These are phyloP conservation scores for Fusarium compactum DNA, from an alignment of 2,329 filamentous ascomycete genomes.

Conservation along the genomic window DNA sequence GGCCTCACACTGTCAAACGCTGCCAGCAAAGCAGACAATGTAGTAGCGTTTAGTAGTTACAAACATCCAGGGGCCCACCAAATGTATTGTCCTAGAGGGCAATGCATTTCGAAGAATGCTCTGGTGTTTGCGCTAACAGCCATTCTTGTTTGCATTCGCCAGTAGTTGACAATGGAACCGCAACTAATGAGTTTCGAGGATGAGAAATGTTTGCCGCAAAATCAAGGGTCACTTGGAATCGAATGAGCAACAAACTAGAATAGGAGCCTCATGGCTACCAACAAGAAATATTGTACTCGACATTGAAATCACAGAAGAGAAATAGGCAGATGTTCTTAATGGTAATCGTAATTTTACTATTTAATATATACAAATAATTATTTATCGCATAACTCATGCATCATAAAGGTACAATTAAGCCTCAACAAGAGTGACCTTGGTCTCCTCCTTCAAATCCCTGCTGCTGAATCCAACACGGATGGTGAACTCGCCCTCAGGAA, in stretches of 20 bases:
- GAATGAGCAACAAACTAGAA: neutral
- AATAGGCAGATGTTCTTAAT: neutral
- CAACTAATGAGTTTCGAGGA: neutral
- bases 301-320: neutral
- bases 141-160: no score
- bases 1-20: neutral
- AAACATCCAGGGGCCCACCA: neutral
- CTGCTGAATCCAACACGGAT: conserved; percentile 48
- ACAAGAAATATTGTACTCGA: neutral
- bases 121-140: neutral
- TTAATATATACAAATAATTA: conserved; percentile 15
- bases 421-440: conserved; percentile 40
- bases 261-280: neutral
- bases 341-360: conserved; percentile 6
- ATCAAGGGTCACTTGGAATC: no score
- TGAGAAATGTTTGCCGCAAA: neutral
- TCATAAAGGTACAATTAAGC: conserved; percentile 35
- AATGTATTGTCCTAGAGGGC: accelerated
- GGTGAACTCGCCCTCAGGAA: conserved; percentile 45
- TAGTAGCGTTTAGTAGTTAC: neutral
- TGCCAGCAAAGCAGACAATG: neutral
- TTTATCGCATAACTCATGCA: conserved; percentile 31
- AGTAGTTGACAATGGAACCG: accelerated
- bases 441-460: conserved; percentile 43
- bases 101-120: neutral